Base-by-base conservation (phyloP, 805 yeast genomes). In the Ogataea glucozyma region DNA sequence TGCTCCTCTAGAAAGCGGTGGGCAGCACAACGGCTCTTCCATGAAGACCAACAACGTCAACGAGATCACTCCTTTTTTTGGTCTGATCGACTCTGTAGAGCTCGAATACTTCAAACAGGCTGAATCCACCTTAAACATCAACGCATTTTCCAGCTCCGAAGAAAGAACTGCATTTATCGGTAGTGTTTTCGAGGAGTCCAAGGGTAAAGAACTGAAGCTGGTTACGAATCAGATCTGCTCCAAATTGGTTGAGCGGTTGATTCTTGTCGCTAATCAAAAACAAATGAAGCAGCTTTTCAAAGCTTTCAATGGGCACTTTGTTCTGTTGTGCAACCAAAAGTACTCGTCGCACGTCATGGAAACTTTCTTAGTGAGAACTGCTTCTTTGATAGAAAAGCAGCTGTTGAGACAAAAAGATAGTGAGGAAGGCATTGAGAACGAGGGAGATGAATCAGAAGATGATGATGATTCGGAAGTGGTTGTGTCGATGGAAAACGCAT, bases 171-270 rank as follows among this genome's bases (percentile, higher is more conserved):
- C 84, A 1, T 89, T 91, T 57, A 81, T 88, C 22, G 64, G 75
- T 3, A 83, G 93, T 54, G 86, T 91, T 1, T 73, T 90, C 52
- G 91, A 84, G 51, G 99, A 93, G 67, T 77, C 89, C 17, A 72
- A 75, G 36, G 97, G 96, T 2, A 89, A 90, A 56, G 98, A 91
- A 64, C 70, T 93, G 53, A 91, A 93, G 64, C 72, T 91, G 30
- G 96, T 86, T 4, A 91, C 97, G 2, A 90, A 91, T 58, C 97
- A 90, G 59, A 88, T 91, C 44, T 89, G 97, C 63, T 91, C 98
- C 18, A 91, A 91, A 61, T 72, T 93, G 45, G 74, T 93, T 71
- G 99, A 91, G 65, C 73, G 99, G 58, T 68, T 91, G 47, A 76
- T 91, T n/a, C 65, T 86, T 31, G 67, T 71, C 14, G 83, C 90